A percentile compares a stretch with the other conserved stretches of the same genome.
Evolutionary conservation across 495 filamentous ascomycete species (phyloP).

Genomic region (Tuber calosporum): DNA sequence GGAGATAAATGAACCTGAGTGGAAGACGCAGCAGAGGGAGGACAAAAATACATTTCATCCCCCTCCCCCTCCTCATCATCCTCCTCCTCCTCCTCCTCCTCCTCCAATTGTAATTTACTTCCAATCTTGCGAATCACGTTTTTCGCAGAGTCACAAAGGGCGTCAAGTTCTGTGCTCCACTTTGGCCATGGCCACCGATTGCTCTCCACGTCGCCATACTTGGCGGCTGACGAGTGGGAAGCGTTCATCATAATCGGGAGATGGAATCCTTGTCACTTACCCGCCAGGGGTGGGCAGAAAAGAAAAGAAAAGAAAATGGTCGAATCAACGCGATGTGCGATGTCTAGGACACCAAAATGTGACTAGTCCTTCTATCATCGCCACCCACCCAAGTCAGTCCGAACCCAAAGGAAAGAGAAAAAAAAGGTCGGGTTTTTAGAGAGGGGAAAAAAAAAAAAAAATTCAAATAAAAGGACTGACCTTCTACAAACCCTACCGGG

Average conservation of each 20-base stretch:
- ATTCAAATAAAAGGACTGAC: not conserved
- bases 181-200: conserved; percentile 33
- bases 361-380: conserved; percentile 13
- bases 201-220: conserved; percentile 33
- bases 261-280: conserved; percentile 1
- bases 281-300: conserved; percentile 17
- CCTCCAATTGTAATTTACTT: conserved; percentile 36
- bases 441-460: conserved; percentile 12
- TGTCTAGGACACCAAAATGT: conserved; percentile 12
- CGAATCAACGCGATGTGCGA: conserved; percentile 30
- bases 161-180: conserved; percentile 36
- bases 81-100: conserved; percentile 27
- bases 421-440: conserved; percentile 26
- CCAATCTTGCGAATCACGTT: conserved; percentile 36
- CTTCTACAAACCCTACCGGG: conserved; percentile 21
- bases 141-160: conserved; percentile 36
- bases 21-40: not conserved
- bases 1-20: conserved; percentile 4
- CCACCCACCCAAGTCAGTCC: conserved; percentile 14
- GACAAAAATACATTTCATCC: conserved; percentile 26
- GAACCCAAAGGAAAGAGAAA: conserved; percentile 26
- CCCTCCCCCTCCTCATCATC: conserved; percentile 26
- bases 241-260: conserved; percentile 9
- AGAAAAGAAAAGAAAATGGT: conserved; percentile 16
- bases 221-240: conserved; percentile 37